Evolutionary conservation across 1,284 basidiomycete genomes (phyloP), one percentile per base, ranked within the genome.

Genomic region (Moesziomyces globuligerus): DNA sequence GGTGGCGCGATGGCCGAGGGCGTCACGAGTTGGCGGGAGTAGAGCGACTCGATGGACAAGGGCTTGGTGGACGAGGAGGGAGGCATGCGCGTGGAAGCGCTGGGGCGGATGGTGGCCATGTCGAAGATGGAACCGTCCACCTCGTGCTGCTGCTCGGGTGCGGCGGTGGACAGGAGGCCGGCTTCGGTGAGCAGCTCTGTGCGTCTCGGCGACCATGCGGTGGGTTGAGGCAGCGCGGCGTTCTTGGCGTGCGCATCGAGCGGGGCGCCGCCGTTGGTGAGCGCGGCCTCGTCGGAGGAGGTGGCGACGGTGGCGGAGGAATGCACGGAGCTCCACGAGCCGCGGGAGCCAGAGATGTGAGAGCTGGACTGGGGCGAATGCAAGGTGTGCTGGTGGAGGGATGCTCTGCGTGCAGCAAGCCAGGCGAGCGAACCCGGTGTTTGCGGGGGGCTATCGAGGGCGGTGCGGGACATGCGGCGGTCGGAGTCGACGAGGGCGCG

Each of bases 31-130:
- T 39, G 58, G 2, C 28, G 50, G 0, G 53, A 23, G 25, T 57
- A 57, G 15, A 61, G 54, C 39, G 48, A 41, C 42, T 68, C 65
- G 28, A 68, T 23, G 26, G 51, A 54, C 24, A 66, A 59, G 25
- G 37, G 5, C 18, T 21, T 34, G 25, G 36, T 32, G 21, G 6
- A 20, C 13, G 60, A 51, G 25, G 44, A 5, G 26, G 10, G 6
- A 10, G 26, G 26, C 26, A 28, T 32, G 29, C 29, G 42, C 23
- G 8, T 40, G 9, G 7, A 20, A 7, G 43, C 11, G 26, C 11
- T 48, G n/a, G 52, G 20, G 23, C 48, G 47, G 1, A 64, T 48
- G 3, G 50, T 59, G 23, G 67, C 60, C 60, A 70, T 64, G 25
- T 64, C 67, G 39, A 64, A 64, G 21, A 55, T 41, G 18, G 60